These are phyloP conservation scores for Coccinonectria pachysandricola DNA, from an alignment of 2,329 filamentous ascomycete genomes.

Conservation along the genomic window DNA sequence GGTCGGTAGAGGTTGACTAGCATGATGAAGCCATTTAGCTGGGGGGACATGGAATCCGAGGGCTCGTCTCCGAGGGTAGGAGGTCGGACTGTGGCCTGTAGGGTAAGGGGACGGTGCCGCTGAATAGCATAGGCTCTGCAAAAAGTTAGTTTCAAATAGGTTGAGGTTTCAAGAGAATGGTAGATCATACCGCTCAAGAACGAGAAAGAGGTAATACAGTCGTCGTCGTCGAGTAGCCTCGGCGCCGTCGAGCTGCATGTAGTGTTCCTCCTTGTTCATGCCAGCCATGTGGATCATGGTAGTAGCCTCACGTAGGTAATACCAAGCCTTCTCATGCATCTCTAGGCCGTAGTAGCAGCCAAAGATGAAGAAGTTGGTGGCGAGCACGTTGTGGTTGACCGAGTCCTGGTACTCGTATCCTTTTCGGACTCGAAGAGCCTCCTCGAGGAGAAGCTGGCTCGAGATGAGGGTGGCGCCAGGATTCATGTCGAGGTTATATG, in stretches of 20 bases:
- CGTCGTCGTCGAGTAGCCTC: constrained; percentile 55
- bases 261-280: constrained; percentile 54
- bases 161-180: constrained; percentile 9
- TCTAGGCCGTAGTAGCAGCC: constrained; percentile 62
- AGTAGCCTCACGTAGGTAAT: constrained; percentile 64
- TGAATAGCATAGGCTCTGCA: constrained; percentile 58
- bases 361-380: constrained; percentile 73
- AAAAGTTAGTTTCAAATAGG: not conserved
- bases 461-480: constrained; percentile 52
- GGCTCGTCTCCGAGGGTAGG: constrained; percentile 53
- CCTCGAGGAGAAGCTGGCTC: constrained; percentile 56
- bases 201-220: constrained; percentile 63
- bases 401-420: constrained; percentile 49
- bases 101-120: constrained; percentile 56
- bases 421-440: constrained; percentile 54
- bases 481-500: constrained; percentile 44
- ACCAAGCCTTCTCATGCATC: constrained; percentile 69
- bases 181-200: constrained; percentile 50
- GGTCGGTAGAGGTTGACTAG: constrained; percentile 54
- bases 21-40: constrained; percentile 46
- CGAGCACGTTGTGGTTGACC: constrained; percentile 47
- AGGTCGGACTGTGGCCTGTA: constrained; percentile 59
- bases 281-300: constrained; percentile 54
- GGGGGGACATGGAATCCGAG: constrained; percentile 41
- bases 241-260: constrained; percentile 45